These are phyloP conservation scores for Chondrostereum purpureum DNA, from an alignment of 1,284 basidiomycete genomes.

Conservation along the genomic window DNA sequence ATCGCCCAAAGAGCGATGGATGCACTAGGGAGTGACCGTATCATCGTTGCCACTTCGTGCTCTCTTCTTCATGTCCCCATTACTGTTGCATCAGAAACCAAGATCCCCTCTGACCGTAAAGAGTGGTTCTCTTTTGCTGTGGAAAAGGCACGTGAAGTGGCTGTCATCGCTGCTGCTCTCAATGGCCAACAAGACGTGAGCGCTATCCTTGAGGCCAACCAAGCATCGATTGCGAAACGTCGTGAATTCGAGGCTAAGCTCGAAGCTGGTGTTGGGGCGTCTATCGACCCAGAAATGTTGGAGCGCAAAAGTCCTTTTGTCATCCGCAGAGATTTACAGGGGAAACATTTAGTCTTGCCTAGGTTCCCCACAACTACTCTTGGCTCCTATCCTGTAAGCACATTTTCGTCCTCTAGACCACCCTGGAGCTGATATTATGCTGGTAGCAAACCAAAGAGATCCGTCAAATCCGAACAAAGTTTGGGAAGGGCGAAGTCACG, in stretches of 20 bases:
- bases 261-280: slow-evolving; percentile 89
- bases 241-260: slow-evolving; percentile 95
- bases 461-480: slow-evolving; percentile 90
- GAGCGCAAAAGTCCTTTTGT: slow-evolving; percentile 90
- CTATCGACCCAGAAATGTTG: slow-evolving; percentile 85
- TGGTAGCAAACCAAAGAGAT: slow-evolving; percentile 97
- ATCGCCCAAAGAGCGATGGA: slow-evolving; percentile 82
- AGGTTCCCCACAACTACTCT: slow-evolving; percentile 99
- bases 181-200: slow-evolving; percentile 76
- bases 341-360: slow-evolving; percentile 79
- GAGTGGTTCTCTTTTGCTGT: slow-evolving; percentile 99
- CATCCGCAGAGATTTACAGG: slow-evolving; percentile 80
- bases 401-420: slow-evolving; percentile 8
- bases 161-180: slow-evolving; percentile 78
- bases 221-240: slow-evolving; percentile 87
- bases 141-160: slow-evolving; percentile 94
- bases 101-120: slow-evolving; percentile 85
- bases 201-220: slow-evolving; percentile 81
- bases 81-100: slow-evolving; percentile 89
- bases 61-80: slow-evolving; percentile 98
- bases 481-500: slow-evolving; percentile 90
- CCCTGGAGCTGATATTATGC: background rate
- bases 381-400: slow-evolving; percentile 91
- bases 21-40: slow-evolving; percentile 78
- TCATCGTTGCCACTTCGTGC: slow-evolving; percentile 93